Conservation (phyloP, 306 rosid genomes). For the Hippophae gyantsensis region DNA sequence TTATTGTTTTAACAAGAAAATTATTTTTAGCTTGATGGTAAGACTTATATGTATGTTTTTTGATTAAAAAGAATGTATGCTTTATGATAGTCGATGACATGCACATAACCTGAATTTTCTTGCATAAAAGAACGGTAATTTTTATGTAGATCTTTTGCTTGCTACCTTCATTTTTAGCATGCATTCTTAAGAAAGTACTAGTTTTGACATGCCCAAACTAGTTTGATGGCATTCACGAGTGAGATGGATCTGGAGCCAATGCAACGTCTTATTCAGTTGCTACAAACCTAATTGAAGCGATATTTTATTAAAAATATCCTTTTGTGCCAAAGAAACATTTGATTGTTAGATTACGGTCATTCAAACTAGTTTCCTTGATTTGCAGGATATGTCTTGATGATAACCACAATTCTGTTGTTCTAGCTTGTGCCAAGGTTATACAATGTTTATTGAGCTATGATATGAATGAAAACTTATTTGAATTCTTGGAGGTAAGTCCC, state of each 20-base stretch:
- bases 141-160: not conserved
- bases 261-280: too few relatives aligned
- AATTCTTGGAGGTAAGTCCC: conserved; percentile 50
- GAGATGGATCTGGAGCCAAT: too few relatives aligned
- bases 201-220: too few relatives aligned
- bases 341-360: conserved; percentile 6
- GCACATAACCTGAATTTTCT: not conserved
- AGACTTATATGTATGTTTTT: not conserved
- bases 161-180: too few relatives aligned
- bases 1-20: not conserved
- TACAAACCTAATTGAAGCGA: too few relatives aligned
- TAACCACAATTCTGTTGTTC: conserved; percentile 77
- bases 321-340: not conserved
- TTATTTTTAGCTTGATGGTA: not conserved
- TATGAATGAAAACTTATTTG: conserved; percentile 63
- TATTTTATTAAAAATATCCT: too few relatives aligned
- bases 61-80: not conserved
- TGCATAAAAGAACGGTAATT: not conserved
- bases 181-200: too few relatives aligned
- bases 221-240: too few relatives aligned
- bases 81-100: not conserved
- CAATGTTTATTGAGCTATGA: conserved; percentile 65
- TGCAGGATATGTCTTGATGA: conserved; percentile 83
- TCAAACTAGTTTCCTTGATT: conserved; percentile 13
- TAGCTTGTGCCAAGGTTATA: conserved; percentile 64